Evolutionary conservation across 176 grass and related monocot species (phyloP).

Genomic region (Juncus effusus): DNA sequence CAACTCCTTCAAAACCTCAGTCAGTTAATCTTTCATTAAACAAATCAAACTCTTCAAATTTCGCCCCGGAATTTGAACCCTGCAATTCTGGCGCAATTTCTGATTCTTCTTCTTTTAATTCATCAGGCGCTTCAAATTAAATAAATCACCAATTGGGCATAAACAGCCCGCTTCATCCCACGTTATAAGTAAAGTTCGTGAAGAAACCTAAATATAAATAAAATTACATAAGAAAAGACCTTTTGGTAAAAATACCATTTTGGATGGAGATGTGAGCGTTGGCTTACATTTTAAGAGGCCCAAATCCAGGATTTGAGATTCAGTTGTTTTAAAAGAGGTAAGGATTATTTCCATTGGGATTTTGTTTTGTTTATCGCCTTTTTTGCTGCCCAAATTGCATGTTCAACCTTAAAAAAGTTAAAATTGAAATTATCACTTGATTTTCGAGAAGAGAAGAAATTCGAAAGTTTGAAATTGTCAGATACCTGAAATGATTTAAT

Average conservation of each 20-base stretch:
- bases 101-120: no score
- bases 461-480: no score
- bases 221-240: slow-evolving; percentile 10
- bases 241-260: background rate
- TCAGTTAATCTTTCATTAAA: slow-evolving; percentile 59
- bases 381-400: slow-evolving; percentile 81
- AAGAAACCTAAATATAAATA: slow-evolving; percentile 68
- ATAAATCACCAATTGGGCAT: slow-evolving; percentile 91
- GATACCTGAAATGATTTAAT: slow-evolving; percentile 83
- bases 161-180: slow-evolving; percentile 93
- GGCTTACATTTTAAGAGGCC: slow-evolving; percentile 75
- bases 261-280: no score
- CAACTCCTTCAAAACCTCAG: slow-evolving; percentile 63
- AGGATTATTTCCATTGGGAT: slow-evolving; percentile 62
- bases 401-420: slow-evolving; percentile 51
- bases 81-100: no score
- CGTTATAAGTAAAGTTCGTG: slow-evolving; percentile 82
- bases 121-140: slow-evolving; percentile 83
- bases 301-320: slow-evolving; percentile 79
- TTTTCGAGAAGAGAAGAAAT: slow-evolving; percentile 10
- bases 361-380: slow-evolving; percentile 40
- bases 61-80: slow-evolving; percentile 25
- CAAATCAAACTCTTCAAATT: slow-evolving; percentile 23
- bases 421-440: slow-evolving; percentile 8
- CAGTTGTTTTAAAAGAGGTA: slow-evolving; percentile 50